Evolutionary conservation across 768 basidiomycete genomes (phyloP).

Genomic region (Piloderma croceum): DNA sequence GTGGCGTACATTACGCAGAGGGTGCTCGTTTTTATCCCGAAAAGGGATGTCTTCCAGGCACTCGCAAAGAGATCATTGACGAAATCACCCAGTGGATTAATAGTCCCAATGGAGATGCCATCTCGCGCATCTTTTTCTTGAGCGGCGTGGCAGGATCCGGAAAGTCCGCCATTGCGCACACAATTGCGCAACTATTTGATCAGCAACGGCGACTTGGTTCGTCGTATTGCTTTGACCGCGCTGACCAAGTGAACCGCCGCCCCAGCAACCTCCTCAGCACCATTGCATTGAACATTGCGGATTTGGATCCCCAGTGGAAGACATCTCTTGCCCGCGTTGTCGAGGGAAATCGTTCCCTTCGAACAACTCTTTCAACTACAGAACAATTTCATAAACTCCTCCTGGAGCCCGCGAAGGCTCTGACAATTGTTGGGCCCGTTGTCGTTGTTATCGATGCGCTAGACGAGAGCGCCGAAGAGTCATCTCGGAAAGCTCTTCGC

Average conservation of each 20-base stretch:
- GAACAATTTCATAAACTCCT: too few relatives aligned
- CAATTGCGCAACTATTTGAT: conserved; percentile 22
- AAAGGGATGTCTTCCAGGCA: conserved; percentile 18
- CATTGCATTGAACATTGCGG: too few relatives aligned
- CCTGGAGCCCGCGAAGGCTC: too few relatives aligned
- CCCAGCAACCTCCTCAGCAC: conserved; percentile 23
- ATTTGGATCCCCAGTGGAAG: conserved; percentile 7
- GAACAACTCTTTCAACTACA: too few relatives aligned
- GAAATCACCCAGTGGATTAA: conserved; percentile 22
- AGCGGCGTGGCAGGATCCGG: too few relatives aligned
- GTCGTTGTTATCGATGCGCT: conserved; percentile 20
- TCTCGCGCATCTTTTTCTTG: conserved; percentile 22
- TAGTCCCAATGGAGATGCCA: too few relatives aligned
- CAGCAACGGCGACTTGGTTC: conserved; percentile 23
- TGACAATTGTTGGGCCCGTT: conserved; percentile 11
- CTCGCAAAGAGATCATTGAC: conserved; percentile 18
- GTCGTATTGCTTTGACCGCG: conserved; percentile 28
- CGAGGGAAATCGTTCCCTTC: too few relatives aligned
- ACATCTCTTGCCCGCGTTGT: too few relatives aligned
- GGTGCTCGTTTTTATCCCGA: too few relatives aligned
- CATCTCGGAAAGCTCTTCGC: conserved; percentile 12
- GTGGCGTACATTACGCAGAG: too few relatives aligned
- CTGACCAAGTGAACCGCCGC: conserved; percentile 11
- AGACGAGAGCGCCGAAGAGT: conserved; percentile 19
- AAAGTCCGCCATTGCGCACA: too few relatives aligned